Evolutionary conservation across 1,284 basidiomycete species (phyloP).

Genomic region (Tremellales sp.): DNA sequence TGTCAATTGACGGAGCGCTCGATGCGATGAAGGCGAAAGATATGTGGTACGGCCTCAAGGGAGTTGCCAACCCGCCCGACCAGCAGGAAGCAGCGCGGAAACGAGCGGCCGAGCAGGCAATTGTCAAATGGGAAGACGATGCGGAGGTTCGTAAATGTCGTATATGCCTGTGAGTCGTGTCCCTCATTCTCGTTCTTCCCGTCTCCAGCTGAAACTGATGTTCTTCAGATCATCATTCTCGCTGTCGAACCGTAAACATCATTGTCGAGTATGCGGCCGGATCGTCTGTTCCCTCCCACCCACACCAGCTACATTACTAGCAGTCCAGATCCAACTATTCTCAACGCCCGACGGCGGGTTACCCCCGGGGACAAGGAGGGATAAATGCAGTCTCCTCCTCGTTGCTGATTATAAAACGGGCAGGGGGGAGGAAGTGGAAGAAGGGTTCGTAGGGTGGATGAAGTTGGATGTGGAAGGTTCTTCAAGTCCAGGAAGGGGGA

Average conservation of each 20-base stretch:
- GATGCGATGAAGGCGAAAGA: slow-evolving; percentile 44
- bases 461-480: slow-evolving; percentile 37
- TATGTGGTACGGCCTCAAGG: slow-evolving; percentile 52
- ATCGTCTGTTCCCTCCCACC: slow-evolving; percentile 88
- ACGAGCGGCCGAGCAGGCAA: slow-evolving; percentile 77
- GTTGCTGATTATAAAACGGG: slow-evolving; percentile 71
- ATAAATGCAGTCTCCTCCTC: slow-evolving; percentile 71
- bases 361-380: slow-evolving; percentile 55
- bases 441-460: slow-evolving; percentile 70
- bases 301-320: slow-evolving; percentile 55
- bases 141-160: slow-evolving; percentile 69
- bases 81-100: slow-evolving; percentile 50
- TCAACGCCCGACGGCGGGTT: slow-evolving; percentile 24
- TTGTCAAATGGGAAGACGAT: slow-evolving; percentile 95
- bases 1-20: slow-evolving; percentile 33
- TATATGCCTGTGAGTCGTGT: slow-evolving; percentile 67
- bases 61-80: slow-evolving; percentile 60
- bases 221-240: slow-evolving; percentile 76
- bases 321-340: slow-evolving; percentile 44
- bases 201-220: neutral
- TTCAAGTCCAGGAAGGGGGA: neutral
- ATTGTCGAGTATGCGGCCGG: slow-evolving; percentile 89
- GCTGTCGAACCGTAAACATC: slow-evolving; percentile 89
- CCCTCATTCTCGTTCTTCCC: neutral
- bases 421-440: slow-evolving; percentile 74